These are phyloP conservation scores for Pulveroboletus ravenelii DNA, from an alignment of 768 basidiomycete species.

Conservation along the genomic window DNA sequence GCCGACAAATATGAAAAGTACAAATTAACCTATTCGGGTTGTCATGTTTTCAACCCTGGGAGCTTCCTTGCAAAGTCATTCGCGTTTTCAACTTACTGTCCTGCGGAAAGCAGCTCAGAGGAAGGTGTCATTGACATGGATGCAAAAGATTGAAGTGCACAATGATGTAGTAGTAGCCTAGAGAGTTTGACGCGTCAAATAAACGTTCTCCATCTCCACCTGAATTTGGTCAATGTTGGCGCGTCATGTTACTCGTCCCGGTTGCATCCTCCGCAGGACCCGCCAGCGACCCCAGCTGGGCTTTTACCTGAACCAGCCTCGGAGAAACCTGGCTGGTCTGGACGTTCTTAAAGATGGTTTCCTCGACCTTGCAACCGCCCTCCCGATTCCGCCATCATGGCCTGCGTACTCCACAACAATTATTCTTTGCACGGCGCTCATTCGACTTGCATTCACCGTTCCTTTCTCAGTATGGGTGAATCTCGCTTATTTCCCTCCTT, in stretches of 20 bases:
- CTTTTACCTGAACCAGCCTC: not conserved
- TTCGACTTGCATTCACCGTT: conserved; percentile 55
- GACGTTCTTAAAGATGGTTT: conserved; percentile 55
- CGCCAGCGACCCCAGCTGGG: conserved; percentile 3
- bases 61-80: conserved; percentile 81
- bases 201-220: not conserved
- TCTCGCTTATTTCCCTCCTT: not conserved
- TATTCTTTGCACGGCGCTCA: conserved; percentile 58
- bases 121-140: conserved; percentile 53
- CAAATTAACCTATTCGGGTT: conserved; percentile 94
- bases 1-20: conserved; percentile 97
- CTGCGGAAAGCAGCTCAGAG: conserved; percentile 78
- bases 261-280: conserved; percentile 5
- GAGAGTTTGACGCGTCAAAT: not conserved
- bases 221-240: conserved; percentile 23
- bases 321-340: conserved; percentile 23
- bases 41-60: conserved; percentile 98
- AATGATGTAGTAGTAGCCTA: not conserved
- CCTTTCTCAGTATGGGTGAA: conserved; percentile 76
- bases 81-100: conserved; percentile 87
- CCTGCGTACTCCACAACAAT: conserved; percentile 75
- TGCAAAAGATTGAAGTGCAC: conserved; percentile 28
- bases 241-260: conserved; percentile 13
- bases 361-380: conserved; percentile 67
- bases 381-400: conserved; percentile 65